Conservation (phyloP, 345 rosid species). For the Bretschneidera sinensis region DNA sequence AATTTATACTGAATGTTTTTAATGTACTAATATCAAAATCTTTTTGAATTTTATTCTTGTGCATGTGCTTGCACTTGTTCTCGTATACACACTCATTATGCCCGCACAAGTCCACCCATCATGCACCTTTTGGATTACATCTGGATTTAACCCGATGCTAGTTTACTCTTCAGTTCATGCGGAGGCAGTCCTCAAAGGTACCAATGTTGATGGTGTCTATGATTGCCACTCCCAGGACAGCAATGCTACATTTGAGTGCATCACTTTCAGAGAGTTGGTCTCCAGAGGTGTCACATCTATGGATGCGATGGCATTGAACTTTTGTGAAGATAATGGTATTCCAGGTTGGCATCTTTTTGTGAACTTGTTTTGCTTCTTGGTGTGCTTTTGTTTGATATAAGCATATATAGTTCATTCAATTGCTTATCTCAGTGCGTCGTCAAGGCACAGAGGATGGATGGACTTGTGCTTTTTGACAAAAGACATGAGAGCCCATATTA, state of each 20-base stretch:
- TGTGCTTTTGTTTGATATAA: no score
- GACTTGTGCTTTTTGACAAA: no score
- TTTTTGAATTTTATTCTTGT: no score
- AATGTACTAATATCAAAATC: no score
- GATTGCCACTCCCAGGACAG: constrained; percentile 63
- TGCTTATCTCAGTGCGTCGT: not conserved
- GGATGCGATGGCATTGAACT: constrained; percentile 79
- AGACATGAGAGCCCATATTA: no score
- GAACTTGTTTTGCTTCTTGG: not conserved
- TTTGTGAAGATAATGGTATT: constrained; percentile 82
- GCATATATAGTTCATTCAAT: no score
- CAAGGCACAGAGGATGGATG: not conserved
- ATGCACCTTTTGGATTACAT: not conserved
- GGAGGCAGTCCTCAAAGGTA: constrained; percentile 80
- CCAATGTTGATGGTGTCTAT: constrained; percentile 67
- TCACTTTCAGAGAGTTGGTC: constrained; percentile 60
- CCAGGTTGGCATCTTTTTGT: constrained; percentile 49
- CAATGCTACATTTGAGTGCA: constrained; percentile 59
- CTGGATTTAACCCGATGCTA: not conserved
- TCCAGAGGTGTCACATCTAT: constrained; percentile 63
- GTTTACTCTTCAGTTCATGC: constrained; percentile 59
- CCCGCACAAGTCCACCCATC: not conserved
- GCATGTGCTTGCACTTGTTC: not conserved
- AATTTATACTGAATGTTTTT: no score
- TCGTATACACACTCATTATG: not conserved